phyloP scores from a whole-genome alignment of 257 asterid species.

The Apocynum venetum region DNA sequence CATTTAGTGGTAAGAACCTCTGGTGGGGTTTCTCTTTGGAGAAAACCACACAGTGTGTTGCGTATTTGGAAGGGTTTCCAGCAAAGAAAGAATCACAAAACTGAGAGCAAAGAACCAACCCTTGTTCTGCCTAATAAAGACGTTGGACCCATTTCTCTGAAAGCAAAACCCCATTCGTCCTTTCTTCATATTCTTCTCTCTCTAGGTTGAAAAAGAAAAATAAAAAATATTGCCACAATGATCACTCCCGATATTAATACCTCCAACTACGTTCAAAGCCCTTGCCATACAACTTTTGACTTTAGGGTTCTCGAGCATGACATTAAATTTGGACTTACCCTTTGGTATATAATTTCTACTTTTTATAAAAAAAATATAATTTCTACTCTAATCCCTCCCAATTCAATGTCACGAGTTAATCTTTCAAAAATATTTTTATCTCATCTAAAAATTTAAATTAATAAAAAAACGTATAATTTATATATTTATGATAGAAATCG shows the following conservation, averaged over 20 bases:
- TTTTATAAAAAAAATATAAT: too few species aligned
- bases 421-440: too few species aligned
- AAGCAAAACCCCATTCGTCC: conserved; percentile 25
- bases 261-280: background rate
- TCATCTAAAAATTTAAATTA: too few species aligned
- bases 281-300: conserved; percentile 1
- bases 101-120: conserved; percentile 33
- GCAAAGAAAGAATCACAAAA: conserved; percentile 52
- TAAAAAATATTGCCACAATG: background rate
- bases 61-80: conserved; percentile 50
- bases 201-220: background rate
- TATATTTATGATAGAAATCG: too few species aligned
- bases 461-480: too few species aligned
- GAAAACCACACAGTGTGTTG: conserved; percentile 17
- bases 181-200: background rate
- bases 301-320: background rate
- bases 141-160: conserved; percentile 34
- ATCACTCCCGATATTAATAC: background rate
- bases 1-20: conserved; percentile 9
- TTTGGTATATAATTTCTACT: too few species aligned
- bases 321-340: background rate
- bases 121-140: conserved; percentile 53
- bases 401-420: too few species aligned
- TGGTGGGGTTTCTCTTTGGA: conserved; percentile 13
- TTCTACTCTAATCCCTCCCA: too few species aligned